Evolutionary conservation across 2,329 filamentous ascomycete genomes (phyloP).

Genomic region (Balansia obtecta): DNA sequence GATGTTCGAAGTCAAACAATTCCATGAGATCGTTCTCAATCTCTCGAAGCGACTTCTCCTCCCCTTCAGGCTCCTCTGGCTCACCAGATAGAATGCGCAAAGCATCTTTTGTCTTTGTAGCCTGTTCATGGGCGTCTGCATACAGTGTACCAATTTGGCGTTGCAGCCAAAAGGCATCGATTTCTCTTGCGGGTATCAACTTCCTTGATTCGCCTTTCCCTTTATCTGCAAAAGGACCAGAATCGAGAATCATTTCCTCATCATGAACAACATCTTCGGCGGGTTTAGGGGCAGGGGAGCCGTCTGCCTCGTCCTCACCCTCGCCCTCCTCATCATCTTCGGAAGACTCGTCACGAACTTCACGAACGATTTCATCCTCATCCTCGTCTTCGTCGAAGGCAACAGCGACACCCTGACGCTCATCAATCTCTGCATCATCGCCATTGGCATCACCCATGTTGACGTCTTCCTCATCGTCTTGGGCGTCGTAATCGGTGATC

Average conservation of each 20-base stretch:
- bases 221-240: constrained; percentile 35
- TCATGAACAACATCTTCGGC: constrained; percentile 44
- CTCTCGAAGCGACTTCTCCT: constrained; percentile 77
- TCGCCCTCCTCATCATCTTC: constrained; percentile 61
- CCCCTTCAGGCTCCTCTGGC: constrained; percentile 55
- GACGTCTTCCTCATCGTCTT: constrained; percentile 89
- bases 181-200: constrained; percentile 69
- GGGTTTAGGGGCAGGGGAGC: constrained; percentile 10
- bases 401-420: constrained; percentile 91
- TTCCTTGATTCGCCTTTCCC: constrained; percentile 42
- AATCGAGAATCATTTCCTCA: constrained; percentile 78
- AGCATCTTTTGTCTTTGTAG: constrained; percentile 80
- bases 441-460: constrained; percentile 54
- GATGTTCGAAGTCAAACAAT: constrained; percentile 92
- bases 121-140: constrained; percentile 81
- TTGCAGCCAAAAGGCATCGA: constrained; percentile 96
- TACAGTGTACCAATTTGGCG: constrained; percentile 82
- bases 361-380: constrained; percentile 62
- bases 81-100: constrained; percentile 71
- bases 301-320: constrained; percentile 36
- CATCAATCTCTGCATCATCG: constrained; percentile 68
- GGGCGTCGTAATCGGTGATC: constrained; percentile 94
- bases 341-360: constrained; percentile 78
- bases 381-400: constrained; percentile 94
- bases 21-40: constrained; percentile 99